Conservation (phyloP, 495 filamentous ascomycete genomes). For the Hypomontagnella monticulosa region DNA sequence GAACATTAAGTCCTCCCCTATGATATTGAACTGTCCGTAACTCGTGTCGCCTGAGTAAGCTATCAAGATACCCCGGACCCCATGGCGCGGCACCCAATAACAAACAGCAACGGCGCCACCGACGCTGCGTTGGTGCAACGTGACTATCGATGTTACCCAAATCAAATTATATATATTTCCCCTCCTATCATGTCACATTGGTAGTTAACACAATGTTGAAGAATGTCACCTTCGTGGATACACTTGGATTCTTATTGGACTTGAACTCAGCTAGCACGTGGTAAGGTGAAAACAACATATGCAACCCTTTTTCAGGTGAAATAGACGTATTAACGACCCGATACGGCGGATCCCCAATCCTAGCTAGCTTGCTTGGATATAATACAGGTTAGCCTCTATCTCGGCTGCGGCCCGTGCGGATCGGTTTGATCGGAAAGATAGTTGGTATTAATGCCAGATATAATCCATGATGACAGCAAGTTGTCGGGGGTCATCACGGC, state of each 20-base stretch:
- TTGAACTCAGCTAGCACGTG: constrained; percentile 7
- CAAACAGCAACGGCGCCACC: not conserved
- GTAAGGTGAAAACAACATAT: not conserved
- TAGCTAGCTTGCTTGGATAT: not conserved
- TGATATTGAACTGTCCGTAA: too few relatives aligned
- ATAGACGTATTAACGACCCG: constrained; percentile 9
- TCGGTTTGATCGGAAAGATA: constrained; percentile 2
- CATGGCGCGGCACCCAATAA: not conserved
- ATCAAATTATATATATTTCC: not conserved
- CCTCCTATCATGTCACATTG: constrained; percentile 1
- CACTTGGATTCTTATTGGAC: constrained; percentile 1
- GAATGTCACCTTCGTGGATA: constrained; percentile 8
- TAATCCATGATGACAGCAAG: not conserved
- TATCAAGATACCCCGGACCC: constrained; percentile 3
- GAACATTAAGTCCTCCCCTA: too few relatives aligned
- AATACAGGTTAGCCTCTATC: not conserved
- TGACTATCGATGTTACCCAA: constrained; percentile 11
- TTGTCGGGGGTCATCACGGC: not conserved
- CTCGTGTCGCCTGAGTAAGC: too few relatives aligned
- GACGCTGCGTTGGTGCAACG: not conserved
- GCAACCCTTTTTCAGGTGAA: constrained; percentile 6
- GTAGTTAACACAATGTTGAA: not conserved
- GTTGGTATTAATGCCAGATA: not conserved
- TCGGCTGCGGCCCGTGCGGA: constrained; percentile 6
- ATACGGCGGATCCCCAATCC: constrained; percentile 5